Evolutionary conservation across 2,329 filamentous ascomycete genomes (phyloP), one percentile per base, ranked within the genome.

Genomic region (Aspergillus sp.): DNA sequence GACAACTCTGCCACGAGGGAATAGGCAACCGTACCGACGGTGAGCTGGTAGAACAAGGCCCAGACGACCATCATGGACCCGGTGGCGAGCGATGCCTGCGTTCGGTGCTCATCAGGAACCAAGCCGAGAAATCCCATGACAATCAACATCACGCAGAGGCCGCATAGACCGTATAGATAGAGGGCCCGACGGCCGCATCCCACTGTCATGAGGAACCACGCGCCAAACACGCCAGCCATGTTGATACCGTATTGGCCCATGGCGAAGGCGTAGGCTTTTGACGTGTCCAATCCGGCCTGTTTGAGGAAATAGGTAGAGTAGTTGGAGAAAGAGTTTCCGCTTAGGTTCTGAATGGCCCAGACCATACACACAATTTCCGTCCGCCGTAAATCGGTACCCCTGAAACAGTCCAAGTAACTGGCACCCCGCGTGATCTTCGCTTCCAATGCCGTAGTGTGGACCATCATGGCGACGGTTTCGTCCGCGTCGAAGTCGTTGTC

Each of bases 391-490:
- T 96, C 88, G 12, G 85, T 84, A 11, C 92, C 91, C 72, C 84
- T 88, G 83, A 96, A 96, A 78, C 92, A 96, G 74, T 96, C 92
- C 67, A 85, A 76, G 74, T 95, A 96, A 55, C 82, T 87, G 6
- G 90, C 86, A 31, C 91, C 91, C 6, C 80, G 78, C 4, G 90
- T 92, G 55, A 92, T 90, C 75, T 86, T 81, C 70, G 90, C 84
- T 73, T 96, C 92, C 11, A 96, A 80, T 0, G 89, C 89, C 0
- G 90, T 93, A 0, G 92, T 96, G 71, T 96, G 91, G 1, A 92
- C 86, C 90, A 96, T 96, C 91, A 96, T 96, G 68, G 90, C 88
- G 53, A 96, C 82, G 0, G 91, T 95, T 77, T 95, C 91, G 63
- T 96, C 90, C 11, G 90, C 85, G 69, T 96, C 85, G 67, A 95